Evolutionary conservation across 192 early-diverging fungal genomes (phyloP).

Genomic region (Coemansia sp.): DNA sequence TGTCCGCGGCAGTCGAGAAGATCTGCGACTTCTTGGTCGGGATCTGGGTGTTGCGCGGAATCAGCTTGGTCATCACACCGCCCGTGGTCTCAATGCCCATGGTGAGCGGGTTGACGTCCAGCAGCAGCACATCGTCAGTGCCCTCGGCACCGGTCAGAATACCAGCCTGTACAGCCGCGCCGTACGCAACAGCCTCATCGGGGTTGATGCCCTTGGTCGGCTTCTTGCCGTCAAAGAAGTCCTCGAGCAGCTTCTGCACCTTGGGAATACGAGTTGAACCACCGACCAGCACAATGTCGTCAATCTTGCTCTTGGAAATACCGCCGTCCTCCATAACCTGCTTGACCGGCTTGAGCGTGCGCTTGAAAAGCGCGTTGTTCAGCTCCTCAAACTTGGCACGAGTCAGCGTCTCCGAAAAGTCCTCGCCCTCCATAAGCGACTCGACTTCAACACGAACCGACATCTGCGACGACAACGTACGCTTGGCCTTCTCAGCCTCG

Average conservation of each 20-base stretch:
- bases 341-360: slow-evolving; percentile 92
- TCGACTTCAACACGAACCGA: slow-evolving; percentile 92
- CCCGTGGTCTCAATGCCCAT: slow-evolving; percentile 98
- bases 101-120: slow-evolving; percentile 95
- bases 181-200: slow-evolving; percentile 98
- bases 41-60: slow-evolving; percentile 88
- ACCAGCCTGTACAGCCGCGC: slow-evolving; percentile 95
- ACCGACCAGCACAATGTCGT: slow-evolving; percentile 97
- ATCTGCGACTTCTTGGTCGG: slow-evolving; percentile 99
- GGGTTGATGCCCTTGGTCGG: slow-evolving; percentile 96
- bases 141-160: slow-evolving; percentile 75
- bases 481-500: slow-evolving; percentile 98
- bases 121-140: slow-evolving; percentile 68
- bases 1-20: slow-evolving; percentile 96
- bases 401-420: slow-evolving; percentile 91
- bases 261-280: slow-evolving; percentile 99
- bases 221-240: slow-evolving; percentile 97
- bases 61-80: slow-evolving; percentile 95
- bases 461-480: slow-evolving; percentile 90
- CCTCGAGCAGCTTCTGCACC: slow-evolving; percentile 88
- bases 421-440: slow-evolving; percentile 82
- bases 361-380: slow-evolving; percentile 89
- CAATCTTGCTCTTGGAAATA: slow-evolving; percentile 78
- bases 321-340: slow-evolving; percentile 89
- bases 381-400: slow-evolving; percentile 97